Base-by-base conservation (phyloP, 225 moss, liverwort and hornwort genomes). In the Pseudoscleropodium purum region DNA sequence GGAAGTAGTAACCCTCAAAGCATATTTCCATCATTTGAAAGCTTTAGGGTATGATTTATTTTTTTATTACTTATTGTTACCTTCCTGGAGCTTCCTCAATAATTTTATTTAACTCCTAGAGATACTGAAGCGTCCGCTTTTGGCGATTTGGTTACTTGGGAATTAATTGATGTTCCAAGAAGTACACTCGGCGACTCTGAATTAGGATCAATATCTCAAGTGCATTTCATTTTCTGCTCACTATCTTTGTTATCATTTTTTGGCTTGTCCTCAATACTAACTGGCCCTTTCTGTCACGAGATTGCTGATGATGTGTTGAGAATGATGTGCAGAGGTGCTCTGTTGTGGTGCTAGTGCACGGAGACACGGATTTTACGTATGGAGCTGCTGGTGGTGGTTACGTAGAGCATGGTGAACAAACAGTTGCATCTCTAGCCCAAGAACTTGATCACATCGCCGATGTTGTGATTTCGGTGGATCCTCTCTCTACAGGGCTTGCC, bases 331-430 rank as follows among this genome's bases (percentile, higher is more conserved):
- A 95, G 96, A 95, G 96, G 88, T 98, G 97, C 90, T 95, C 97
- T 24, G 84, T 97, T 52, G 93, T 97, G 78, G 88, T 96, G 90
- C 96, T 97, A 69, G 94, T 96, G 60, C 97, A 99, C 85, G 93
- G 95, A 86, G 99, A 96, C 82, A 94, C 92, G 52, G 92, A 92
- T 62, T 29, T 72, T 49, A 59, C 82, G 24, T 77, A 80, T 76
- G 85, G 67, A 73, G 88, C 91, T 68, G 89, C 76, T 64, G 82
- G 75, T 63, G 90, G 86, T 68, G 90, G 90, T 82, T 85, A 83
- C 63, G 89, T 75, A 75, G 94, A 88, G 74, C 84, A 79, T 33
- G 39, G 89, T 87, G 94, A 87, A 89, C 82, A 84, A 74, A 77
- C 66, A 82, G 82, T 66, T 86, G 87, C 94, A 56, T 94, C 89